phyloP scores from a whole-genome alignment of 139 green algal species.

The Edaphochlamys debaryana region DNA sequence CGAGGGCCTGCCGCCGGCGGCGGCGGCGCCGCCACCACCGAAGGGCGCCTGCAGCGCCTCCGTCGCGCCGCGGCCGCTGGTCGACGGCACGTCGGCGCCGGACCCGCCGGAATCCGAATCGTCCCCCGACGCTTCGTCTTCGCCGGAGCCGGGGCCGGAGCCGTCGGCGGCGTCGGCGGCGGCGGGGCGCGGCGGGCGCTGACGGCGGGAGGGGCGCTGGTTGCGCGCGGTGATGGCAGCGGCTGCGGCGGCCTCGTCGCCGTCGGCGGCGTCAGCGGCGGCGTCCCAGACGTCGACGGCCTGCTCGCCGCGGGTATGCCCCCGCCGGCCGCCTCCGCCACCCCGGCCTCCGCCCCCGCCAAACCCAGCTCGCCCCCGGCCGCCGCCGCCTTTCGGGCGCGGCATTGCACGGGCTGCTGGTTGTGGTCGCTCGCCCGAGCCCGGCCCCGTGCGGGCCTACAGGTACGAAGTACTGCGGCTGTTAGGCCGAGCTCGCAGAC shows the following conservation, averaged over 20 bases:
- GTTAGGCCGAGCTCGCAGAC: no score
- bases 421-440: no score
- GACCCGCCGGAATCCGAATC: neutral
- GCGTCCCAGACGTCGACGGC: neutral
- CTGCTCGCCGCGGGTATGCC: neutral
- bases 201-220: neutral
- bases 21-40: neutral
- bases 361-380: no score
- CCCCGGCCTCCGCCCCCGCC: neutral
- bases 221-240: no score
- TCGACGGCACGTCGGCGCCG: neutral
- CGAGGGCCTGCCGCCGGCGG: neutral
- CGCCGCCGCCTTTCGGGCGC: slow-evolving; percentile 7
- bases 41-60: neutral
- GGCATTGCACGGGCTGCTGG: slow-evolving; percentile 12
- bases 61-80: neutral
- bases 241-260: no score
- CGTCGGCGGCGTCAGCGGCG: neutral
- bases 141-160: neutral
- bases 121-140: neutral
- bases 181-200: neutral
- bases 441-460: no score
- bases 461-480: no score
- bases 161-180: neutral
- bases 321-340: neutral